Conservation (phyloP, 768 basidiomycete species). For the Phylloporus scabripes region DNA sequence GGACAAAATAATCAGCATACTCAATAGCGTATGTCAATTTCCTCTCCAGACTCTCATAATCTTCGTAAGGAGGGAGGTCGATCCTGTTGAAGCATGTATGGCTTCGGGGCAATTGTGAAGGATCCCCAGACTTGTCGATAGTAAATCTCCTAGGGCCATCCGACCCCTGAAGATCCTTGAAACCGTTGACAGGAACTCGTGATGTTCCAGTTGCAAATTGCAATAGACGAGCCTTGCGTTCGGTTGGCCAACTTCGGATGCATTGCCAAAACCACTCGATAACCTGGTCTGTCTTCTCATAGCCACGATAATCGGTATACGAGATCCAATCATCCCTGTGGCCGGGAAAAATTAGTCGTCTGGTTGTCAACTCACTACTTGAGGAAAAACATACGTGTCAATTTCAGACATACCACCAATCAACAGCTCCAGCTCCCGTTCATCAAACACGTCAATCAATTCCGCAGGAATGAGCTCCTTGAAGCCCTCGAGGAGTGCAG, state of each 20-base stretch:
- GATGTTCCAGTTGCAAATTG: slow-evolving; percentile 89
- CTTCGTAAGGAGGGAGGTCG: slow-evolving; percentile 85
- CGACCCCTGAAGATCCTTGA: slow-evolving; percentile 91
- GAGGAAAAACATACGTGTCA: slow-evolving; percentile 54
- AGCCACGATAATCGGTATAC: slow-evolving; percentile 88
- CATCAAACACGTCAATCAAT: slow-evolving; percentile 85
- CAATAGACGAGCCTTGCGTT: slow-evolving; percentile 78
- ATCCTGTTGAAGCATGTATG: slow-evolving; percentile 93
- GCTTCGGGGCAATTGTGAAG: slow-evolving; percentile 78
- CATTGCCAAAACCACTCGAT: slow-evolving; percentile 98
- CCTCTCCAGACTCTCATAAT: slow-evolving; percentile 80
- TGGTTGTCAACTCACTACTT: neutral
- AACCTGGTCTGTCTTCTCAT: slow-evolving; percentile 79
- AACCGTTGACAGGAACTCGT: slow-evolving; percentile 86
- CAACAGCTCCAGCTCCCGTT: slow-evolving; percentile 81
- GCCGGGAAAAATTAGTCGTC: slow-evolving; percentile 1
- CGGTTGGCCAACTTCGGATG: slow-evolving; percentile 83
- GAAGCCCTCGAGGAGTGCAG: slow-evolving; percentile 81
- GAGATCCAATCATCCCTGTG: slow-evolving; percentile 85
- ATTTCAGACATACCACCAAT: slow-evolving; percentile 94
- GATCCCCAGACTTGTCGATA: slow-evolving; percentile 92
- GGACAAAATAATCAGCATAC: slow-evolving; percentile 36
- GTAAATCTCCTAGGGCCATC: slow-evolving; percentile 92
- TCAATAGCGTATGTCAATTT: slow-evolving; percentile 83
- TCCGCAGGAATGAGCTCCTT: slow-evolving; percentile 80